Evolutionary conservation across 2,329 filamentous ascomycete species (phyloP), one percentile per base, ranked within the genome.

Genomic region (Aureobasidium sp.): DNA sequence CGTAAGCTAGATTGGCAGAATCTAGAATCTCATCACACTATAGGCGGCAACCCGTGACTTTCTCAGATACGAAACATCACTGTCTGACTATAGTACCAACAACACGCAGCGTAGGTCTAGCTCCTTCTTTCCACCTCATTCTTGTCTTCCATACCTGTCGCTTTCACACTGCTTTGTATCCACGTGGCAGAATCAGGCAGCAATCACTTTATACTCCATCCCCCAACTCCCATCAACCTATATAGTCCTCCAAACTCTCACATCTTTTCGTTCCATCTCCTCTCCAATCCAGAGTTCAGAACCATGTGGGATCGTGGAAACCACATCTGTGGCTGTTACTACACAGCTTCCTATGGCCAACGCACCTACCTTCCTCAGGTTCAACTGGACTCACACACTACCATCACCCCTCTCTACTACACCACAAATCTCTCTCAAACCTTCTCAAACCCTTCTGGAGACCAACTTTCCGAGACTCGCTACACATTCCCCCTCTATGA

Each of bases 401-500:
- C 81, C 10, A 89, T 93, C 55, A 78, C 88, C 8, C 83, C 88
- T 3, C 85, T 84, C 1, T 85, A 78, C 50, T 84, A 83, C 11
- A 79, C 81, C 4, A 87, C 86, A n/a, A 75, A 74, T 2, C 77
- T 89, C 10, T 84, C 78, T 2, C 86, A 93, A 75, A 89, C 80
- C 0, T 94, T 92, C 70, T 75, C 82, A 70, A 93, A 93, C 68
- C 84, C 88, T 0, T 81, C 82, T 2, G 58, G 71, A 1, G 71
- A 76, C 2, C 74, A 79, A 13, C 84, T 90, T 67, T 72, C 81
- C 11, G 81, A 93, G 72, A 84, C 89, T 20, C 81, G 82, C 18
- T 94, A 94, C 74, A 84, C 85, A 0, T 94, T 94, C 68, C 92
- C 92, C 0, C 81, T 94, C 0, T 92, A 91, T 69, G 90, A 93